Conservation (phyloP, 345 rosid species). For the Melastoma malabathricum region DNA sequence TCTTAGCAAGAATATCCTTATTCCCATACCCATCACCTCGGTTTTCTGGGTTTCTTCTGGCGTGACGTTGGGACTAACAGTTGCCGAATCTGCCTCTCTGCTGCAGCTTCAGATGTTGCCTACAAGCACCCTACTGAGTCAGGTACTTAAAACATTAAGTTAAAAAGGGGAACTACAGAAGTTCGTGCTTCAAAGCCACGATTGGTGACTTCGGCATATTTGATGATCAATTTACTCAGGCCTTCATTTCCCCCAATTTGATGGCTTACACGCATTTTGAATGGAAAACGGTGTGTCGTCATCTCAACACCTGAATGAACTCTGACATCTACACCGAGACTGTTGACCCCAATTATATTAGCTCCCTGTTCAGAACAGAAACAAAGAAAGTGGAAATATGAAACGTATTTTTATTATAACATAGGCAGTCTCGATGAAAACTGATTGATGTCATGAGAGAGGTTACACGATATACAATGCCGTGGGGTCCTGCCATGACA, state of each 20-base stretch:
- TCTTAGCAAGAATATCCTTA: constrained; percentile 1
- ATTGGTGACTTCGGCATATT: not conserved
- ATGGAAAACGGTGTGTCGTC: constrained; percentile 85
- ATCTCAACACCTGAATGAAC: constrained; percentile 55
- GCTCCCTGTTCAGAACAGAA: constrained; percentile 33
- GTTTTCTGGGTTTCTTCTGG: constrained; percentile 52
- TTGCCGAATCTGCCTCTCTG: constrained; percentile 79
- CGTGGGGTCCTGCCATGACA: no score
- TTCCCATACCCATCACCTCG: constrained; percentile 21
- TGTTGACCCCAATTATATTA: constrained; percentile 69
- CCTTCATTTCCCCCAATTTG: not conserved
- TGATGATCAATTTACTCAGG: not conserved
- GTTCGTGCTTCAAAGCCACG: no score
- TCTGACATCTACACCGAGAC: constrained; percentile 88
- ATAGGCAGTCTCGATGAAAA: no score
- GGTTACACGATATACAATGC: no score
- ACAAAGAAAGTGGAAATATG: not conserved
- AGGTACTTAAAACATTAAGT: constrained; percentile 1
- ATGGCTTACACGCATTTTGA: constrained; percentile 52
- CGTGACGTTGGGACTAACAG: constrained; percentile 70
- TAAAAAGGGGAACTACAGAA: not conserved
- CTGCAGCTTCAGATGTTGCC: constrained; percentile 61
- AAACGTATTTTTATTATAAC: no score
- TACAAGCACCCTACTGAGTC: constrained; percentile 7
- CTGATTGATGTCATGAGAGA: no score